phyloP scores from a whole-genome alignment of 148 eudicot species.

The Rhododendron ferrugineum region DNA sequence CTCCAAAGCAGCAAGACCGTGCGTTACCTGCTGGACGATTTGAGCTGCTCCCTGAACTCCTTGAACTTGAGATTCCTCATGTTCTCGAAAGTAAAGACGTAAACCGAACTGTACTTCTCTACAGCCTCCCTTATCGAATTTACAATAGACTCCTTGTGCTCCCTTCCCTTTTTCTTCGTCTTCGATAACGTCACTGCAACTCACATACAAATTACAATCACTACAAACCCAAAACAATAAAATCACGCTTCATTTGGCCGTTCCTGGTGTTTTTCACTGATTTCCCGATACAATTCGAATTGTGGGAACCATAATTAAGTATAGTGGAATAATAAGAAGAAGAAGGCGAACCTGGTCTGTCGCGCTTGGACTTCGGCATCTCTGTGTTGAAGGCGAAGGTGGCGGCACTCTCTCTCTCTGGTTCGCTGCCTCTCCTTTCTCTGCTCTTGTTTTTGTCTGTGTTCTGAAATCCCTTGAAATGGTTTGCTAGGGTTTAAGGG shows the following conservation, averaged over 20 bases:
- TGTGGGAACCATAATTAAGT: background rate
- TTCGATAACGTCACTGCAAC: slow-evolving; percentile 82
- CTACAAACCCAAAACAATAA: background rate
- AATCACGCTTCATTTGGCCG: background rate
- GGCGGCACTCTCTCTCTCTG: background rate
- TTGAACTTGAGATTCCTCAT: slow-evolving; percentile 95
- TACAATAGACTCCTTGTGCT: slow-evolving; percentile 69
- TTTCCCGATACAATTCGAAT: background rate
- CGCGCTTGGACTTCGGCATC: slow-evolving; percentile 90
- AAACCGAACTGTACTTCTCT: slow-evolving; percentile 55
- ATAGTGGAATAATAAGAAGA: background rate
- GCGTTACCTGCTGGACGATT: slow-evolving; percentile 61
- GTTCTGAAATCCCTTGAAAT: slow-evolving; percentile 5
- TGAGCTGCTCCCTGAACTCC: slow-evolving; percentile 79
- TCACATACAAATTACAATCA: background rate
- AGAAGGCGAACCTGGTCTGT: slow-evolving; percentile 39
- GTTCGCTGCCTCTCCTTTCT: background rate
- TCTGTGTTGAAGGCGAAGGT: background rate
- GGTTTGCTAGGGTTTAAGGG: slow-evolving; percentile 10
- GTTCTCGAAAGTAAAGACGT: slow-evolving; percentile 72
- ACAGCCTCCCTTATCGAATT: slow-evolving; percentile 63
- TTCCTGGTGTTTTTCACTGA: background rate
- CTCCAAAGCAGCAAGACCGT: background rate
- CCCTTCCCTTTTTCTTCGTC: slow-evolving; percentile 90
- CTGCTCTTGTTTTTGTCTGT: background rate